Percentiles rank a stretch among this genome's conserved stretches.
Conservation (phyloP, 2,329 filamentous ascomycete genomes). For the Arthrinium phaeospermum region DNA sequence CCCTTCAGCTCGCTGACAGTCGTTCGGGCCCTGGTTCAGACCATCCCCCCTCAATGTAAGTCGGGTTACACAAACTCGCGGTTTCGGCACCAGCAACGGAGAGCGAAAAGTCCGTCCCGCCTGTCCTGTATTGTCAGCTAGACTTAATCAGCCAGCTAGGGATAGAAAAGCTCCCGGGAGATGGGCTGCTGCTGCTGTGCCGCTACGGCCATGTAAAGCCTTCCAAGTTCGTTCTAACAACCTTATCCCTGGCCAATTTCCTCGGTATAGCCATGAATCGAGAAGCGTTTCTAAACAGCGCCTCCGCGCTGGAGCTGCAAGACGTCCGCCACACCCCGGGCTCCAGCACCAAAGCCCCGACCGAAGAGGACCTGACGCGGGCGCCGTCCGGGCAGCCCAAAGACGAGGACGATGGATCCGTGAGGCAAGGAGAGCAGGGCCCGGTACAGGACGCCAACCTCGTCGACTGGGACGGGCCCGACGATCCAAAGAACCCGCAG, state of each 20-base stretch:
- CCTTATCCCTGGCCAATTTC: neutral
- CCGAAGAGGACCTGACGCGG: neutral
- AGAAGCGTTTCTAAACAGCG: no score
- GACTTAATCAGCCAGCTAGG: neutral
- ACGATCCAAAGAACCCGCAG: conserved; percentile 28
- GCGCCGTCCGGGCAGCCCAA: neutral
- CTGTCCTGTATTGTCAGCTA: neutral
- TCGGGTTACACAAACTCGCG: neutral
- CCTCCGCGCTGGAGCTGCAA: neutral
- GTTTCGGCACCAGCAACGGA: neutral
- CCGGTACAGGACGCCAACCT: neutral
- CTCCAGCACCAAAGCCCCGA: neutral
- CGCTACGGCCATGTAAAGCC: neutral
- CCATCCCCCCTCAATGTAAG: neutral
- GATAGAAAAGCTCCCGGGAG: neutral
- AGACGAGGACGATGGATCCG: neutral
- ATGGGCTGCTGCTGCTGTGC: neutral
- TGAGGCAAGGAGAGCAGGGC: neutral
- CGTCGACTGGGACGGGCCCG: conserved; percentile 29
- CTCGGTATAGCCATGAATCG: neutral
- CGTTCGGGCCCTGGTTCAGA: neutral
- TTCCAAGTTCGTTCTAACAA: no score
- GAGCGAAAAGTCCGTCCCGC: neutral
- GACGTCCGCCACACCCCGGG: neutral
- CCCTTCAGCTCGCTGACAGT: neutral